Conservation (phyloP, 169 alveolate genomes). For the Cryptosporidium meleagridis region DNA sequence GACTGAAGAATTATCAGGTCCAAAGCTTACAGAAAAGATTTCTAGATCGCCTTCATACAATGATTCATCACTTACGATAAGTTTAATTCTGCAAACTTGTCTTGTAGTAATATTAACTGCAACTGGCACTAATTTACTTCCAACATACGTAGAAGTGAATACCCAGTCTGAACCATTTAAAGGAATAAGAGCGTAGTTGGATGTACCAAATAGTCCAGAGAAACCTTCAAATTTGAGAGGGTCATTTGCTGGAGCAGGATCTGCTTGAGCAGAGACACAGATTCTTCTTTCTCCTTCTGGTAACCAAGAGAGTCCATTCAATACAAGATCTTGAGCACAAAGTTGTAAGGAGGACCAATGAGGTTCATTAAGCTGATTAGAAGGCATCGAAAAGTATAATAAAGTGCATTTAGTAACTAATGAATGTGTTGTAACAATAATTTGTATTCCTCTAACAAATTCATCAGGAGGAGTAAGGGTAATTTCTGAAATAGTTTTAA, state of each 20-base stretch:
- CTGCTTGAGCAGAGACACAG: conserved; percentile 22
- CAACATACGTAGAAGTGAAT: conserved; percentile 34
- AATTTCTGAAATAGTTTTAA: conserved; percentile 4
- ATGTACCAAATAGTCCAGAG: conserved; percentile 47
- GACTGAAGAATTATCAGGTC: background rate
- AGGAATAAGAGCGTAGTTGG: background rate
- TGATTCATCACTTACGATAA: background rate
- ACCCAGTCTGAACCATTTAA: conserved; percentile 51
- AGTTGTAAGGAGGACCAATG: conserved; percentile 66
- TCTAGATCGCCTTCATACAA: conserved; percentile 9
- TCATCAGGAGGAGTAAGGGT: conserved; percentile 42
- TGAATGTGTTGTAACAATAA: background rate
- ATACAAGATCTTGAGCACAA: conserved; percentile 47
- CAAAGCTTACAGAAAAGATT: background rate
- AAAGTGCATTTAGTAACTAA: conserved; percentile 1
- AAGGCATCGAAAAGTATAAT: conserved; percentile 28
- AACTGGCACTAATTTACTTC: background rate
- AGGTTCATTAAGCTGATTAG: background rate
- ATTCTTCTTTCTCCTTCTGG: conserved; percentile 38
- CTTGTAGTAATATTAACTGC: conserved; percentile 24
- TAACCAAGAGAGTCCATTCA: conserved; percentile 3
- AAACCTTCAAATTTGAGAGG: conserved; percentile 42
- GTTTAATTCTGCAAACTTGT: conserved; percentile 41
- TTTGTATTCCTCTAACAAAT: conserved; percentile 34
- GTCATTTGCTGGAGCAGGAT: conserved; percentile 39